phyloP scores from a whole-genome alignment of 495 filamentous ascomycete species.

The Hyaloscypha variabilis region DNA sequence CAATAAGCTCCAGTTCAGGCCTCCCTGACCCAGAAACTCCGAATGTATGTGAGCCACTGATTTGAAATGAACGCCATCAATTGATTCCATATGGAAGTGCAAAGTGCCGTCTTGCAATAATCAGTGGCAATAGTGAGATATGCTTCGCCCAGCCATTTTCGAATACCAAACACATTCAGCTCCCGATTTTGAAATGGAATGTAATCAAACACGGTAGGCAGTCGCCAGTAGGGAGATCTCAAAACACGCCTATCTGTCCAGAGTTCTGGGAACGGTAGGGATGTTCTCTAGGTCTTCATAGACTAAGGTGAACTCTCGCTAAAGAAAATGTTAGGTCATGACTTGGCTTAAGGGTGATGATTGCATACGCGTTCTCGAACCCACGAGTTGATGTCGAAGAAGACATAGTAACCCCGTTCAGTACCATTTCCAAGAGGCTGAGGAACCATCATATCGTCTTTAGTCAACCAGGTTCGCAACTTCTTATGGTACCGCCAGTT shows the following conservation, averaged over 20 bases:
- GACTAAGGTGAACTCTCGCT: slow-evolving; percentile 79
- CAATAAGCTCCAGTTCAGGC: slow-evolving; percentile 1
- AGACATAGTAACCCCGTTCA: slow-evolving; percentile 85
- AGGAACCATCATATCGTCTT: slow-evolving; percentile 76
- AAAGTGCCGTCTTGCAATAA: not conserved
- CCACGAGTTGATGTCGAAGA: slow-evolving; percentile 87
- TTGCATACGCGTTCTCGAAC: slow-evolving; percentile 75
- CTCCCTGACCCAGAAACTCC: slow-evolving; percentile 10
- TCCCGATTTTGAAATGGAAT: not conserved
- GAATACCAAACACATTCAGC: not conserved
- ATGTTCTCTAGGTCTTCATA: slow-evolving; percentile 71
- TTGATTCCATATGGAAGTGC: slow-evolving; percentile 4
- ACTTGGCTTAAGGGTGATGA: slow-evolving; percentile 9
- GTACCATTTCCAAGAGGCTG: slow-evolving; percentile 65
- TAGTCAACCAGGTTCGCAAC: slow-evolving; percentile 86
- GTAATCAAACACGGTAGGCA: not conserved
- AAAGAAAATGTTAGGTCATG: slow-evolving; percentile 21
- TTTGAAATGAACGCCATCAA: slow-evolving; percentile 15
- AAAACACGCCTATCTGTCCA: not conserved
- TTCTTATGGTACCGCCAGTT: slow-evolving; percentile 96
- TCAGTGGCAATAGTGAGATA: not conserved
- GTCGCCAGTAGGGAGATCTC: not conserved
- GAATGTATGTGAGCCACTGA: slow-evolving; percentile 13
- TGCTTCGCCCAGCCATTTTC: not conserved
- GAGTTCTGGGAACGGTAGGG: slow-evolving; percentile 9